Evolutionary conservation across 805 yeast species (phyloP).

Genomic region (Soucietia sequanensis): DNA sequence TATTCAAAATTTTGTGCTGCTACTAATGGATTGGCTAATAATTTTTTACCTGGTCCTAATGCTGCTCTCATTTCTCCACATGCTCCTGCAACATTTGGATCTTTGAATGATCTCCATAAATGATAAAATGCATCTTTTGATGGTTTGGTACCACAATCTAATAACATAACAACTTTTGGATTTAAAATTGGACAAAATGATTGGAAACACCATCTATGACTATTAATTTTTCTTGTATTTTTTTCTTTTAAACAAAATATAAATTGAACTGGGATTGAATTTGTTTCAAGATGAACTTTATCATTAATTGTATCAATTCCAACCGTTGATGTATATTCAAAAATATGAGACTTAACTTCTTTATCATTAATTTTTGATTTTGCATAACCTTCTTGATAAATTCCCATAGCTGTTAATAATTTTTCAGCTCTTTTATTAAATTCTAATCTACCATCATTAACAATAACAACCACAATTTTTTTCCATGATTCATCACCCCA

Average conservation of each 20-base stretch:
- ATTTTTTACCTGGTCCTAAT: slow-evolving; percentile 54
- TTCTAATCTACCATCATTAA: slow-evolving; percentile 89
- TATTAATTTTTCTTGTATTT: slow-evolving; percentile 86
- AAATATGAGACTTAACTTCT: slow-evolving; percentile 81
- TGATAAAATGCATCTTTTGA: slow-evolving; percentile 80
- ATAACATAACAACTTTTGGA: slow-evolving; percentile 78
- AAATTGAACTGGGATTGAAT: slow-evolving; percentile 78
- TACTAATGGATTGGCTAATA: slow-evolving; percentile 77
- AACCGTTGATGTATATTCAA: slow-evolving; percentile 90
- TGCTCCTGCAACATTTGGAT: slow-evolving; percentile 89
- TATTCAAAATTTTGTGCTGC: slow-evolving; percentile 98
- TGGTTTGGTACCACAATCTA: slow-evolving; percentile 96
- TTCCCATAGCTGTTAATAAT: slow-evolving; percentile 81
- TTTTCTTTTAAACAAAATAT: slow-evolving; percentile 87
- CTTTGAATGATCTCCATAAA: slow-evolving; percentile 83
- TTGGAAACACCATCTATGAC: slow-evolving; percentile 96
- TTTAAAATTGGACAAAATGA: slow-evolving; percentile 81
- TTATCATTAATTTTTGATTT: slow-evolving; percentile 83
- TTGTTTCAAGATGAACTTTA: slow-evolving; percentile 65
- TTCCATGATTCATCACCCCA: slow-evolving; percentile 99
- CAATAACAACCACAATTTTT: slow-evolving; percentile 83
- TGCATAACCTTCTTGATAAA: slow-evolving; percentile 94
- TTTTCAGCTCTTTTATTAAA: slow-evolving; percentile 78
- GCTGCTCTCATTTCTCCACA: slow-evolving; percentile 95
- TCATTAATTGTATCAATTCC: slow-evolving; percentile 73